These are phyloP conservation scores for Termitomyces sp. DNA, from an alignment of 768 basidiomycete genomes.

Conservation along the genomic window DNA sequence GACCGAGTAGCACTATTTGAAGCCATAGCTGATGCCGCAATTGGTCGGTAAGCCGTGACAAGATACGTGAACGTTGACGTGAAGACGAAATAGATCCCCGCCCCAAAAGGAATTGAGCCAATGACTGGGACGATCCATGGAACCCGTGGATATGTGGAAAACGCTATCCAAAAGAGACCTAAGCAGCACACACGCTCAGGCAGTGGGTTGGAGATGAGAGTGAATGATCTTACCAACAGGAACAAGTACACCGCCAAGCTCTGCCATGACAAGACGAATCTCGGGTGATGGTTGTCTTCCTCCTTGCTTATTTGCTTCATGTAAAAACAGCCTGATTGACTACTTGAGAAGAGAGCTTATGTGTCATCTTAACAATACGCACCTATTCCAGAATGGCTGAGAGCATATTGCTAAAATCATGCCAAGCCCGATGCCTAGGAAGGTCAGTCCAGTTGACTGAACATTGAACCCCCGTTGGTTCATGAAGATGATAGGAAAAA, in stretches of 20 bases:
- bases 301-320: slow-evolving; percentile 26
- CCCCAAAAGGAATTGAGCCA: slow-evolving; percentile 60
- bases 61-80: slow-evolving; percentile 69
- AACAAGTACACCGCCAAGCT: slow-evolving; percentile 61
- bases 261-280: slow-evolving; percentile 57
- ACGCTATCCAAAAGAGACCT: slow-evolving; percentile 63
- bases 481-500: slow-evolving; percentile 51
- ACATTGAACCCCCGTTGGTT: slow-evolving; percentile 41
- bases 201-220: slow-evolving; percentile 43
- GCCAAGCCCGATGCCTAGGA: slow-evolving; percentile 58
- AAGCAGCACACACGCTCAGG: slow-evolving; percentile 29
- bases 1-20: slow-evolving; percentile 61
- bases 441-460: slow-evolving; percentile 50
- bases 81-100: slow-evolving; percentile 63
- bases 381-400: slow-evolving; percentile 56
- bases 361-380: slow-evolving; percentile 14
- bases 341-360: slow-evolving; percentile 16
- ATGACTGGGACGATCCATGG: slow-evolving; percentile 68
- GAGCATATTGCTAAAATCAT: slow-evolving; percentile 44
- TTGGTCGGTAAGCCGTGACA: slow-evolving; percentile 62
- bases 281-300: slow-evolving; percentile 56
- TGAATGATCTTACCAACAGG: slow-evolving; percentile 42
- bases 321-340: neutral
- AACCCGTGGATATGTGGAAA: slow-evolving; percentile 40
- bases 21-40: slow-evolving; percentile 65